phyloP scores from a whole-genome alignment of 2,329 filamentous ascomycete genomes.

The Madurella fahalii region DNA sequence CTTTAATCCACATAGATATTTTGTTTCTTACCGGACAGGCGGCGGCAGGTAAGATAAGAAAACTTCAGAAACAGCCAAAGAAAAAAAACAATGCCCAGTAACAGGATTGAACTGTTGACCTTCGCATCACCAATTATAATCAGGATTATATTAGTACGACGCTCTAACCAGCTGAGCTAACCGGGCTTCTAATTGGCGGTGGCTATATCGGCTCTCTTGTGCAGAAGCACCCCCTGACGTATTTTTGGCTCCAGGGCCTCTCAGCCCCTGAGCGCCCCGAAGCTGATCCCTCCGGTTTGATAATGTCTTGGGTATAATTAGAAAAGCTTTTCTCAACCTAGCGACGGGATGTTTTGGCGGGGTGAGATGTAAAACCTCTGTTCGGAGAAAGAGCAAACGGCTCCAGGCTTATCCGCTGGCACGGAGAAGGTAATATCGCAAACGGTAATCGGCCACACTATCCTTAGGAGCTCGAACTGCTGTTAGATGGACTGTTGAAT shows the following conservation, averaged over 20 bases:
- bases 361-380: too few species aligned
- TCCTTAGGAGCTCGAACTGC: too few species aligned
- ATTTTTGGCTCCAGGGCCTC: neutral
- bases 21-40: neutral
- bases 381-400: too few species aligned
- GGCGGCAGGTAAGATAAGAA: neutral
- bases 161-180: constrained; percentile 12
- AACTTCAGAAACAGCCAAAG: neutral
- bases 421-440: too few species aligned
- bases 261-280: neutral
- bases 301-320: too few species aligned
- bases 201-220: neutral
- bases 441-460: too few species aligned
- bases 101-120: constrained; percentile 3
- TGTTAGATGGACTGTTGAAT: too few species aligned
- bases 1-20: neutral
- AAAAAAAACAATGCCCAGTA: neutral
- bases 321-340: too few species aligned
- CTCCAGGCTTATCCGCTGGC: too few species aligned
- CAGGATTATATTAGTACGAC: neutral
- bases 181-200: neutral
- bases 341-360: too few species aligned
- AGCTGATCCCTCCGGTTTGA: neutral
- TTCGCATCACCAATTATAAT: neutral
- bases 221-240: too few species aligned